Evolutionary conservation across 2,329 filamentous ascomycete species (phyloP).

Genomic region (Penicillium fuscoglaucum): DNA sequence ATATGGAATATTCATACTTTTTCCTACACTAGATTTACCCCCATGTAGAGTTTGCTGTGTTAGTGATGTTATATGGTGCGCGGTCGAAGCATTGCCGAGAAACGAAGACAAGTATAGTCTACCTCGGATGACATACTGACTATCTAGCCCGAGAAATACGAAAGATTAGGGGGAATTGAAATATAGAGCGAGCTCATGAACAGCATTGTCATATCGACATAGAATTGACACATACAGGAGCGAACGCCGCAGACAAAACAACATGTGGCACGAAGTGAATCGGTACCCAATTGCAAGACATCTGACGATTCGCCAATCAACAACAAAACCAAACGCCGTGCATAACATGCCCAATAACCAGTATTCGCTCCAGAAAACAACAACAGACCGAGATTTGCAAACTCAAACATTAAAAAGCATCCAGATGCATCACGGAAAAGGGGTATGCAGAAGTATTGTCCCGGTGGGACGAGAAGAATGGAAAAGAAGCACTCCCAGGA

Average conservation of each 20-base stretch:
- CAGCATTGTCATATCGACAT: conserved; percentile 23
- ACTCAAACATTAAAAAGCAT: conserved; percentile 21
- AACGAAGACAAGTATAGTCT: not conserved
- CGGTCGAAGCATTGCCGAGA: not conserved
- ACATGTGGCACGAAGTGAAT: conserved; percentile 9
- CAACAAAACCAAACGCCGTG: conserved; percentile 29
- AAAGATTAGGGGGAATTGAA: not conserved
- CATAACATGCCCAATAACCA: conserved; percentile 27
- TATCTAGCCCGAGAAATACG: not conserved
- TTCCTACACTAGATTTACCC: not conserved
- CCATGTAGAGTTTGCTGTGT: not conserved
- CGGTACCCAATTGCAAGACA: conserved; percentile 23
- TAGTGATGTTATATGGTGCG: not conserved
- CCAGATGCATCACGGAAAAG: conserved; percentile 22
- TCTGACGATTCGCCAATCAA: conserved; percentile 21
- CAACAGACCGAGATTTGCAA: conserved; percentile 11
- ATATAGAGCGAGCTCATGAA: conserved; percentile 15
- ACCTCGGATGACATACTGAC: not conserved
- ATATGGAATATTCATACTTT: not conserved
- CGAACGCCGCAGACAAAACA: conserved; percentile 13
- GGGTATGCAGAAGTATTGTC: conserved; percentile 25
- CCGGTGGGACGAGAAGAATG: conserved; percentile 23
- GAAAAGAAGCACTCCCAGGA: conserved; percentile 15
- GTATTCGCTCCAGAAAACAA: conserved; percentile 26
- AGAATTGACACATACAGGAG: conserved; percentile 19